Base-by-base conservation (phyloP, 495 filamentous ascomycete species). In the Jackrogersella minutella region DNA sequence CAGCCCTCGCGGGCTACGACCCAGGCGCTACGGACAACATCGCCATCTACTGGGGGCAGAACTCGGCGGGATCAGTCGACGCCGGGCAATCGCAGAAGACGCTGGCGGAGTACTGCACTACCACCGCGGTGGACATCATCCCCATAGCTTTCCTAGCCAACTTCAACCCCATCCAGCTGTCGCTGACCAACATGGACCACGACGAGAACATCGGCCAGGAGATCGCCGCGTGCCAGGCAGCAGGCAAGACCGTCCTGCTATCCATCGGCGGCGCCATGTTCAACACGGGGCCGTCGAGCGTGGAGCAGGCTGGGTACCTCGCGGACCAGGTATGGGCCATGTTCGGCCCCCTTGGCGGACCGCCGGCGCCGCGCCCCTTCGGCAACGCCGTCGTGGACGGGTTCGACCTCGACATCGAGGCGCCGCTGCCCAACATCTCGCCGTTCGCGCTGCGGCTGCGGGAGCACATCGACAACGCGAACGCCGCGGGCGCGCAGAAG, bases 251-350 rank as follows among this genome's bases (percentile, higher is more conserved):
- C 3, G 80, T 92, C 39, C 71, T 91, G 17, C 66, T 91, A 8
- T 87, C 84, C 34, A 81, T 91, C 30, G 87, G 87, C 19, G 88
- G 88, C 14, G 79, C 80, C 14, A 80, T 74, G 11, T 66, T 66
- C 33, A 54, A 31, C 30, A 82, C 86, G 40, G 78, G 73, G 30
- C 86, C 91, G 69, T 64, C 77, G 1, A 81, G 75, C 5, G 76
- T 80, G 17, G 57, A 73, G 5, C 76, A 83, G 9, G 88, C 88
- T 7, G 73, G 74, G n/a, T 59, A 69, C 0, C 81, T 87, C 9
- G 88, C 87, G 0, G 74, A 85, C 52, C 76, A 82, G n/a, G 70
- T 92, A 28, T 91, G 86, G 86, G 70, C 81, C 26, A 80, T 87
- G 11, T 91, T 91, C 69, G 88, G 88, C 6, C 83, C 70, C 3